A percentile compares a stretch with the other conserved stretches of the same genome.
These are phyloP conservation scores for Nicotiana otophora DNA, from an alignment of 257 asterid genomes.

Conservation along the genomic window DNA sequence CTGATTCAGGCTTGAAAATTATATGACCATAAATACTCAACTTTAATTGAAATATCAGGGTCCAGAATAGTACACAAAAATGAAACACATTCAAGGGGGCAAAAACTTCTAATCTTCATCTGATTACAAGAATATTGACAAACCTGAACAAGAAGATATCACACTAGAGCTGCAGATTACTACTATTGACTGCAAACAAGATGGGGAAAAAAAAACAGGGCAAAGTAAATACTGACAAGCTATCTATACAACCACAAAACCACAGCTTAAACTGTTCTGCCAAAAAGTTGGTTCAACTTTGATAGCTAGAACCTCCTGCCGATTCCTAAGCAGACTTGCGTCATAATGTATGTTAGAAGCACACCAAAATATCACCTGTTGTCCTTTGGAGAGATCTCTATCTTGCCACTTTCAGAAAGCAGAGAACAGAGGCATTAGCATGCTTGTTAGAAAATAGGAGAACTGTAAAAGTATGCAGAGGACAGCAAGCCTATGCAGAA, in stretches of 20 bases:
- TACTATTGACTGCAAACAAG: slow-evolving; percentile 66
- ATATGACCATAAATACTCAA: background rate
- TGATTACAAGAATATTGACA: slow-evolving; percentile 57
- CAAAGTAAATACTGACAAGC: slow-evolving; percentile 43
- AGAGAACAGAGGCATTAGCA: slow-evolving; percentile 31
- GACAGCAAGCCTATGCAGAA: slow-evolving; percentile 30
- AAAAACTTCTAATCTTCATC: slow-evolving; percentile 14
- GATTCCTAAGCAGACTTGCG: slow-evolving; percentile 38
- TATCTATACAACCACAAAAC: slow-evolving; percentile 74
- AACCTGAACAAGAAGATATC: slow-evolving; percentile 56
- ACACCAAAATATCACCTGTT: slow-evolving; percentile 30
- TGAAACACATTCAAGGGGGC: background rate
- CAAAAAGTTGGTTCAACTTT: slow-evolving; percentile 60
- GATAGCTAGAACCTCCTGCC: slow-evolving; percentile 36
- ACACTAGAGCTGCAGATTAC: slow-evolving; percentile 79
- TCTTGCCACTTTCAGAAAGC: slow-evolving; percentile 41
- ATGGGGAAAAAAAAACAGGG: slow-evolving; percentile 20
- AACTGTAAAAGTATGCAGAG: slow-evolving; percentile 25
- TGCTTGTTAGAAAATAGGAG: slow-evolving; percentile 46
- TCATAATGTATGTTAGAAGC: slow-evolving; percentile 67
- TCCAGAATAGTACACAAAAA: background rate
- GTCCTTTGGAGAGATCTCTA: slow-evolving; percentile 12
- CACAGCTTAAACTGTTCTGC: slow-evolving; percentile 42
- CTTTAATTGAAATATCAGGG: background rate
- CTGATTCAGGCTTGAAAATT: background rate